phyloP scores from a whole-genome alignment of 345 rosid species.

The Euphorbia pulcherrima region DNA sequence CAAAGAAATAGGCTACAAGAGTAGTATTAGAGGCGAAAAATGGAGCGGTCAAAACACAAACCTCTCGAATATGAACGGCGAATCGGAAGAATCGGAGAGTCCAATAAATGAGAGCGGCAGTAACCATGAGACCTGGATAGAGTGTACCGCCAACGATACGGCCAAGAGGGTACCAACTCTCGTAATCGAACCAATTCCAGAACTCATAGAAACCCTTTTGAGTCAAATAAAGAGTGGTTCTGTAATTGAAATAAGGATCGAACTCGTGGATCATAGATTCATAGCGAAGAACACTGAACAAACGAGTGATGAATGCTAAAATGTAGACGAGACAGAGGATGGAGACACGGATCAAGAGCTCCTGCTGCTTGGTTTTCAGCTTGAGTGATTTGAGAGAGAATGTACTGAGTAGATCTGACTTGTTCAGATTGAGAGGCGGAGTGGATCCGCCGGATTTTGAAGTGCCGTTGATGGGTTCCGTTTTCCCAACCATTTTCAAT shows the following conservation, averaged over 20 bases:
- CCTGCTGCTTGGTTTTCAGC: slow-evolving; percentile 88
- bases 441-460: slow-evolving; percentile 16
- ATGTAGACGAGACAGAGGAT: slow-evolving; percentile 82
- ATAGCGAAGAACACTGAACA: slow-evolving; percentile 88
- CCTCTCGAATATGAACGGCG: slow-evolving; percentile 92
- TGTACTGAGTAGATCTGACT: slow-evolving; percentile 44
- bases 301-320: slow-evolving; percentile 77
- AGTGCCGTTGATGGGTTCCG: slow-evolving; percentile 16
- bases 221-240: slow-evolving; percentile 77
- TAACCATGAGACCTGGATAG: slow-evolving; percentile 91
- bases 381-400: slow-evolving; percentile 49
- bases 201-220: slow-evolving; percentile 89
- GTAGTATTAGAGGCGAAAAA: slow-evolving; percentile 96
- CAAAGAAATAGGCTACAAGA: slow-evolving; percentile 87
- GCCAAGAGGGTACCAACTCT: slow-evolving; percentile 98
- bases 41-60: slow-evolving; percentile 92
- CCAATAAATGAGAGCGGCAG: slow-evolving; percentile 82
- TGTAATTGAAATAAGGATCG: slow-evolving; percentile 93
- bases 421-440: slow-evolving; percentile 8
- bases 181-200: slow-evolving; percentile 99
- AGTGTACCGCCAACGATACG: slow-evolving; percentile 95
- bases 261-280: slow-evolving; percentile 99
- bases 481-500: slow-evolving; percentile 1
- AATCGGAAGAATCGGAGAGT: slow-evolving; percentile 57
- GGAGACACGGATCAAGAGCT: slow-evolving; percentile 78